phyloP scores from a whole-genome alignment of 2,329 filamentous ascomycete species.

The Beauveria sp. region DNA sequence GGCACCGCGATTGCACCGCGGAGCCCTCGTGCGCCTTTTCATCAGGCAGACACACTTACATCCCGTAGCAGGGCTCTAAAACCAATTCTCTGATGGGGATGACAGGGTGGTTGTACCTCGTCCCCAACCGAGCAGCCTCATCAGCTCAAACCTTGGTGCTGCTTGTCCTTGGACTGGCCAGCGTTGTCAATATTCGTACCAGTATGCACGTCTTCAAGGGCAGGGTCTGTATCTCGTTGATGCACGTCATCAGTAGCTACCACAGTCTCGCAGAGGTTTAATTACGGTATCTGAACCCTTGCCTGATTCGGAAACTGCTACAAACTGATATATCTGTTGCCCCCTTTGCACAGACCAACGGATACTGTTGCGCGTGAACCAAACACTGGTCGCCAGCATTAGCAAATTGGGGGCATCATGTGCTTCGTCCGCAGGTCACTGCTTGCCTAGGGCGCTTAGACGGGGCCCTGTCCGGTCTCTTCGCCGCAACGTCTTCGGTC shows the following conservation, averaged over 20 bases:
- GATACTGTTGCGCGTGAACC: neutral
- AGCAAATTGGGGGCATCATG: neutral
- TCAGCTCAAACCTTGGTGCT: neutral
- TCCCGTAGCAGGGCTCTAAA: too few species aligned
- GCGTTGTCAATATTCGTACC: neutral
- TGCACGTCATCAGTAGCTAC: slow-evolving; percentile 5
- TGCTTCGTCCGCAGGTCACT: neutral
- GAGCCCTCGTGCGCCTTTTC: neutral
- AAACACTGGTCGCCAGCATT: too few species aligned
- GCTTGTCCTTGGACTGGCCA: neutral
- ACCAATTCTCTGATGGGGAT: too few species aligned
- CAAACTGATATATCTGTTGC: neutral
- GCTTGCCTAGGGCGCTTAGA: neutral
- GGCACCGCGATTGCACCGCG: too few species aligned
- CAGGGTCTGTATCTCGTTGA: neutral
- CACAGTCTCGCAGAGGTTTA: neutral
- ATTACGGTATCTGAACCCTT: neutral
- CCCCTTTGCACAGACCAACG: slow-evolving; percentile 1
- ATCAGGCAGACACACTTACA: neutral
- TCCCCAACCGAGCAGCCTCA: neutral
- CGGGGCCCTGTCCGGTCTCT: neutral
- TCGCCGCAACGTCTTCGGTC: neutral
- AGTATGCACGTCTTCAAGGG: neutral
- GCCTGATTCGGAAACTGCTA: neutral
- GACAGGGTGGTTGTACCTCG: neutral